Evolutionary conservation across 2,329 filamentous ascomycete genomes (phyloP).

Genomic region (Tolypocladium album): DNA sequence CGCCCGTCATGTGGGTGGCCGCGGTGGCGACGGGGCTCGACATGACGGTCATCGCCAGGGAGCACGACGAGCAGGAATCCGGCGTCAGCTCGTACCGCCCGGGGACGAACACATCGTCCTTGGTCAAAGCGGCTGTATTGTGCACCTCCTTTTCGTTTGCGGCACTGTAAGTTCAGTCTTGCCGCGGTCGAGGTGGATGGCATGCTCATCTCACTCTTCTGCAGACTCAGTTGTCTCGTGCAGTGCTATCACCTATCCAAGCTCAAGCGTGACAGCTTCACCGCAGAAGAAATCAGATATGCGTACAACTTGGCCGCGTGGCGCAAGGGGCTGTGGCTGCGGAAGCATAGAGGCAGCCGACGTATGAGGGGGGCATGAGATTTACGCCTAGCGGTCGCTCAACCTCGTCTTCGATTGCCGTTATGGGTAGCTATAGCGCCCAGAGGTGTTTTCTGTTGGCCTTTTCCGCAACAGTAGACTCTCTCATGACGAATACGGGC

Average conservation of each 20-base stretch:
- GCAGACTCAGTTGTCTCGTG: not conserved
- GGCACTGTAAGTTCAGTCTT: not conserved
- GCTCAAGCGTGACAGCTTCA: not conserved
- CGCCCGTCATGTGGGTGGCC: not conserved
- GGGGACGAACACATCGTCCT: not conserved
- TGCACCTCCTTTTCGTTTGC: not conserved
- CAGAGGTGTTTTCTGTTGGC: not conserved
- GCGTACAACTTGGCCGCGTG: not conserved
- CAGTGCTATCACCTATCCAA: not conserved
- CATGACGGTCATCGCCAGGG: not conserved
- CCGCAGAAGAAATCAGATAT: not conserved
- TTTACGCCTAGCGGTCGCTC: not conserved
- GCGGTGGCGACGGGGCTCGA: not conserved
- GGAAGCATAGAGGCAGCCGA: not conserved
- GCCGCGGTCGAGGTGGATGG: not conserved
- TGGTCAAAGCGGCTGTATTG: not conserved
- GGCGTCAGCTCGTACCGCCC: not conserved
- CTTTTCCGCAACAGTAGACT: not conserved
- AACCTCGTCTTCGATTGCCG: not conserved
- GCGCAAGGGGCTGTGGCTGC: not conserved
- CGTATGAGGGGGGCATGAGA: not conserved
- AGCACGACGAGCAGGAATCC: not conserved
- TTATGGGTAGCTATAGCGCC: not conserved
- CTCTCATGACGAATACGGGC: not conserved
- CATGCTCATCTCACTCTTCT: not conserved